Percentiles rank a stretch among this genome's conserved stretches.
Evolutionary conservation across 345 rosid species (phyloP).

Genomic region (Gossypium sturtianum): DNA sequence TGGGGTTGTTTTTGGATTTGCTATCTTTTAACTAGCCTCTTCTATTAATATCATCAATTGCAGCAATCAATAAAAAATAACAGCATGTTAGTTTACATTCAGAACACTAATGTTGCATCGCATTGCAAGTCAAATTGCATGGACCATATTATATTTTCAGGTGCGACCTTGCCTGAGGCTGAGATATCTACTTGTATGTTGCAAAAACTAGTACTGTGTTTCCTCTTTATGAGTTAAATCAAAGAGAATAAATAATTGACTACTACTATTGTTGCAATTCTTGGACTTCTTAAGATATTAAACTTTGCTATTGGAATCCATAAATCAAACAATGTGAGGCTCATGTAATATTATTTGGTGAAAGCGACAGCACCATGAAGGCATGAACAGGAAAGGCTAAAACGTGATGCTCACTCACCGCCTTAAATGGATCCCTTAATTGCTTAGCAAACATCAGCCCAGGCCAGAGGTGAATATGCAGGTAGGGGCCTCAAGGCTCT

Average conservation of each 20-base stretch:
- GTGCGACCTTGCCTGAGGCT: no score
- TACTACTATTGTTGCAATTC: not conserved
- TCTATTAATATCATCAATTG: no score
- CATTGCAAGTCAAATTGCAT: not conserved
- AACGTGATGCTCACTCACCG: not conserved
- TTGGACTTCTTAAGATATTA: not conserved
- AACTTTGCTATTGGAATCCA: not conserved
- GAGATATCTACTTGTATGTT: no score
- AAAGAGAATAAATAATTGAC: not conserved
- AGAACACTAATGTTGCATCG: not conserved
- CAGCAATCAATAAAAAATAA: not conserved
- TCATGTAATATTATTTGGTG: not conserved
- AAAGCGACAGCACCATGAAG: not conserved
- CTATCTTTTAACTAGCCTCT: not conserved
- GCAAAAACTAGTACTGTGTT: no score
- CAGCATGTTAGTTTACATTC: not conserved
- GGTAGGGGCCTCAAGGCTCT: not conserved
- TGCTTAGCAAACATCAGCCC: not conserved
- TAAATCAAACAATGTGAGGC: not conserved
- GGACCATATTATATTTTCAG: not conserved
- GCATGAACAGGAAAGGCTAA: no score
- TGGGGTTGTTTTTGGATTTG: not conserved
- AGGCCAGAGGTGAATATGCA: not conserved
- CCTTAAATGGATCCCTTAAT: not conserved
- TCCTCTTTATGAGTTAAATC: not conserved